These are phyloP conservation scores for Hypomontagnella submonticulosa DNA, from an alignment of 495 filamentous ascomycete species.

Conservation along the genomic window DNA sequence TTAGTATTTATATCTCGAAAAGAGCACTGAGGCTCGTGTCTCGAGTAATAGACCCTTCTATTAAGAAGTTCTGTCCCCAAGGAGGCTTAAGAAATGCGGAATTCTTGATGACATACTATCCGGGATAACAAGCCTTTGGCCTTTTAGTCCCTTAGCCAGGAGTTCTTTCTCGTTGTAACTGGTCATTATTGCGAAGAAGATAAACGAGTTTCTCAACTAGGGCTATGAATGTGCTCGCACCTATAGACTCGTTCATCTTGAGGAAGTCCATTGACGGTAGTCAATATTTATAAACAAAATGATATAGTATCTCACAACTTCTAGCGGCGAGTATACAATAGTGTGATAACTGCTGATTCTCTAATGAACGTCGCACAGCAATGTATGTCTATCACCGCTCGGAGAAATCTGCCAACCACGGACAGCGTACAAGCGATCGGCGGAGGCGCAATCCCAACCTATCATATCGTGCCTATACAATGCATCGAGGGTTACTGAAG, in stretches of 20 bases:
- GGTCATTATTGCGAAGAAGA: slow-evolving; percentile 22
- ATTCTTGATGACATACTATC: slow-evolving; percentile 7
- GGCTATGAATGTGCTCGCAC: background rate
- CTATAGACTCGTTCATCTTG: background rate
- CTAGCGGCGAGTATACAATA: background rate
- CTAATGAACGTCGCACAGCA: background rate
- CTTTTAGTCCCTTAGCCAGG: slow-evolving; percentile 35
- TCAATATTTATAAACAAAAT: slow-evolving; percentile 11
- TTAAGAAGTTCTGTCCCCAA: no score
- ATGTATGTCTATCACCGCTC: no score
- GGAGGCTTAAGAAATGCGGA: no score
- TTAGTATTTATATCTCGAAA: no score
- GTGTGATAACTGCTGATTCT: background rate
- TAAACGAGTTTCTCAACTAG: background rate
- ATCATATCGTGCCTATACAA: no score
- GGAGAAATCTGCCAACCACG: no score
- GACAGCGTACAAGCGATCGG: no score
- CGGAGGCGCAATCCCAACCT: no score
- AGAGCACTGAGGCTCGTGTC: no score
- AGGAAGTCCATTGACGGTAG: background rate
- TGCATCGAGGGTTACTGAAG: no score
- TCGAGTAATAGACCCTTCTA: no score
- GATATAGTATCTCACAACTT: background rate
- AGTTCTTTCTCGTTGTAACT: slow-evolving; percentile 27
- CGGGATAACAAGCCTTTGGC: slow-evolving; percentile 41